Evolutionary conservation across 352 stramenopile genomes (phyloP).

Genomic region (Elongisporangium senticosum): DNA sequence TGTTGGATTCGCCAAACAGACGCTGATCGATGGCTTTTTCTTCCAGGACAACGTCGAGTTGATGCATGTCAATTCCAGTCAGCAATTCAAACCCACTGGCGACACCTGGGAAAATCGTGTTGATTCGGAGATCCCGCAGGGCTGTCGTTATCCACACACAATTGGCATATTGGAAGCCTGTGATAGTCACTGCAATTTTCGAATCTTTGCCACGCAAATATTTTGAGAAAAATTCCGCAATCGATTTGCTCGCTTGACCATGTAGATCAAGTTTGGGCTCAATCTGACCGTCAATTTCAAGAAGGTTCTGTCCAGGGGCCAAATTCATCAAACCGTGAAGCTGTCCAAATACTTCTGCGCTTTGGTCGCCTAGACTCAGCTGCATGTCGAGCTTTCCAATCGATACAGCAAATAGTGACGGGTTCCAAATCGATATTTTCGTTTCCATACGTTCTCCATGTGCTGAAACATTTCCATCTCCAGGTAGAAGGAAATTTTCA

Average conservation of each 20-base stretch:
- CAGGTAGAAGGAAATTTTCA: slow-evolving; percentile 51
- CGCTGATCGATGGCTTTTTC: slow-evolving; percentile 14
- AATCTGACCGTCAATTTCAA: slow-evolving; percentile 43
- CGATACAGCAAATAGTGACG: slow-evolving; percentile 60
- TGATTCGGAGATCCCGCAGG: slow-evolving; percentile 54
- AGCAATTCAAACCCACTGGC: slow-evolving; percentile 55
- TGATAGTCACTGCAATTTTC: slow-evolving; percentile 47
- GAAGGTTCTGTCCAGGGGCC: slow-evolving; percentile 34
- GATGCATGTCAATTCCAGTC: slow-evolving; percentile 52
- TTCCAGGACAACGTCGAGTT: slow-evolving; percentile 60
- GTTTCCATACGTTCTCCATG: slow-evolving; percentile 48
- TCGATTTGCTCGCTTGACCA: slow-evolving; percentile 39
- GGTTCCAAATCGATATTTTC: slow-evolving; percentile 62
- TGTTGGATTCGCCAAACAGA: slow-evolving; percentile 39
- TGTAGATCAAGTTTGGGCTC: slow-evolving; percentile 31
- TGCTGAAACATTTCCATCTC: slow-evolving; percentile 22
- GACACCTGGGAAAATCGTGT: slow-evolving; percentile 59
- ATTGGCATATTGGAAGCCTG: slow-evolving; percentile 31
- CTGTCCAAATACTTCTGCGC: slow-evolving; percentile 34
- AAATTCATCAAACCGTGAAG: slow-evolving; percentile 56
- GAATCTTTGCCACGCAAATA: slow-evolving; percentile 58
- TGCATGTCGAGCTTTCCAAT: slow-evolving; percentile 58
- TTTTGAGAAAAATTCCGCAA: slow-evolving; percentile 61
- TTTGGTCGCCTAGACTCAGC: slow-evolving; percentile 24
- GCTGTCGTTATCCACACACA: slow-evolving; percentile 66